Percentiles rank a stretch among this genome's conserved stretches.
These are phyloP conservation scores for Rubia balearica DNA, from an alignment of 305 asterid species.

Conservation along the genomic window DNA sequence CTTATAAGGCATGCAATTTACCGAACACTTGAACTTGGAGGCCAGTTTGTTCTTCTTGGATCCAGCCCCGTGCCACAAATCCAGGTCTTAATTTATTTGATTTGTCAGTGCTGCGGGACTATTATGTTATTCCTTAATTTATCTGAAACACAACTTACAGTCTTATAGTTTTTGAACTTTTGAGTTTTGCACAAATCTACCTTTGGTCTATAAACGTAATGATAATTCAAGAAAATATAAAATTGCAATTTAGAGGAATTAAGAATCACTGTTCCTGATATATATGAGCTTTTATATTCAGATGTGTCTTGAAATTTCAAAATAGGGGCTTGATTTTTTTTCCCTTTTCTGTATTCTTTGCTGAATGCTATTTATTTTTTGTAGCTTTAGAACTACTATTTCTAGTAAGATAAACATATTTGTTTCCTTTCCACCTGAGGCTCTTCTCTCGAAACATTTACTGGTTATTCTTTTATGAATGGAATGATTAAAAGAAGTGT, in stretches of 20 bases:
- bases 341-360: background rate
- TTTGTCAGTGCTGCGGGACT: background rate
- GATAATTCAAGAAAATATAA: background rate
- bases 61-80: conserved; percentile 91
- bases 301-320: background rate
- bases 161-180: background rate
- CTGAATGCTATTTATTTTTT: background rate
- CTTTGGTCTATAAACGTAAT: background rate
- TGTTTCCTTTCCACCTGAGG: background rate
- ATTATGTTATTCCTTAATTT: background rate
- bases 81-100: conserved; percentile 46
- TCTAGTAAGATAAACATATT: background rate
- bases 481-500: background rate
- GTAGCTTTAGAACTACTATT: background rate
- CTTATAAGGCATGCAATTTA: conserved; percentile 91
- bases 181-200: background rate
- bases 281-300: background rate
- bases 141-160: background rate
- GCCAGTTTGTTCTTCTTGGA: conserved; percentile 95
- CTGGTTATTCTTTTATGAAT: background rate
- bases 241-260: background rate
- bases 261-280: background rate
- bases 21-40: conserved; percentile 84
- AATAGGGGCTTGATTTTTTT: background rate
- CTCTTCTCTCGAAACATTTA: background rate